Evolutionary conservation across 139 green algal species (phyloP).

Genomic region (Diplosphaera chodatii): DNA sequence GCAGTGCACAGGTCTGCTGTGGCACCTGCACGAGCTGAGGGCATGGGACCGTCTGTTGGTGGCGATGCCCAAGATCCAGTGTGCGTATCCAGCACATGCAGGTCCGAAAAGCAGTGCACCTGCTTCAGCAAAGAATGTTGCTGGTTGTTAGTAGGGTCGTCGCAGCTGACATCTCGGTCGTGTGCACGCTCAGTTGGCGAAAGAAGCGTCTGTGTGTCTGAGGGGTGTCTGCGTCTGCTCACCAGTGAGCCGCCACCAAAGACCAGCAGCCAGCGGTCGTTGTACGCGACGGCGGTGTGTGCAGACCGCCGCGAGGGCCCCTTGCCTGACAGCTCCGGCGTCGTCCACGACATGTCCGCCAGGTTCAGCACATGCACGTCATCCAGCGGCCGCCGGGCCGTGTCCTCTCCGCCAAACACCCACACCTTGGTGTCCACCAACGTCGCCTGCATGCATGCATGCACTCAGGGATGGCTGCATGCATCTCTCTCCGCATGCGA

Average conservation of each 20-base stretch:
- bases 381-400: constrained; percentile 44
- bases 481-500: too few species aligned
- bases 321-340: constrained; percentile 11
- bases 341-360: constrained; percentile 40
- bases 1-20: too few species aligned
- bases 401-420: constrained; percentile 82
- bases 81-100: constrained; percentile 75
- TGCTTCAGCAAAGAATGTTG: neutral
- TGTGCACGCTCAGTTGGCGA: too few species aligned
- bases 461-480: too few species aligned
- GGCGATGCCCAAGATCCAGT: constrained; percentile 54
- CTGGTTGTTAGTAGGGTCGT: too few species aligned
- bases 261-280: constrained; percentile 50
- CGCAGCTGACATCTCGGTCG: too few species aligned
- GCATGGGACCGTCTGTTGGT: constrained; percentile 28
- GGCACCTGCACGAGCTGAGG: constrained; percentile 70
- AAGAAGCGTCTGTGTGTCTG: too few species aligned
- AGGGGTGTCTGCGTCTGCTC: too few species aligned
- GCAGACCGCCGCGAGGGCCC: constrained; percentile 58
- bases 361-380: constrained; percentile 72
- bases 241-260: constrained; percentile 77
- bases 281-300: constrained; percentile 46
- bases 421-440: constrained; percentile 60
- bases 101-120: constrained; percentile 79
- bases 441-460: constrained; percentile 38